Evolutionary conservation across 331 rosid genomes (phyloP).

Genomic region (Ulmus americana): DNA sequence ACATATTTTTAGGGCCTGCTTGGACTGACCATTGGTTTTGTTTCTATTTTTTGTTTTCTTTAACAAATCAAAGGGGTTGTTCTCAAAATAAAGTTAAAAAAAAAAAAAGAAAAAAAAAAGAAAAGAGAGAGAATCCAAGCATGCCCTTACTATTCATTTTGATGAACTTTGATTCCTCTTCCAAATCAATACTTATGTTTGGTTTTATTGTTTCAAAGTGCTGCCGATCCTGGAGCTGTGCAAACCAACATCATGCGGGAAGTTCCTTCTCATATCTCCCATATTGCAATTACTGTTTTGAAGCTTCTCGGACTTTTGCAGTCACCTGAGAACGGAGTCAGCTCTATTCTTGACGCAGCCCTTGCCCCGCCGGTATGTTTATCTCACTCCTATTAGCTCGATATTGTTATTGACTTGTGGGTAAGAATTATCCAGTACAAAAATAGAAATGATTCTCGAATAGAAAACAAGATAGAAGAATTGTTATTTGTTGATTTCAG

Average conservation of each 20-base stretch:
- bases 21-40: too few relatives aligned
- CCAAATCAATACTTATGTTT: not conserved
- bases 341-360: slow-evolving; percentile 68
- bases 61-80: too few relatives aligned
- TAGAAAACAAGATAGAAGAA: not conserved
- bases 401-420: not conserved
- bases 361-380: slow-evolving; percentile 67
- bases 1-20: too few relatives aligned
- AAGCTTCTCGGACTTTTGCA: slow-evolving; percentile 46
- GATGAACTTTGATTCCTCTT: too few relatives aligned
- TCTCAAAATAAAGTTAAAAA: too few relatives aligned
- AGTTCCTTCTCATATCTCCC: slow-evolving; percentile 53
- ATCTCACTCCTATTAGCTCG: not conserved
- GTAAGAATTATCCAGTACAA: too few relatives aligned
- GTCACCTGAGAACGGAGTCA: slow-evolving; percentile 52
- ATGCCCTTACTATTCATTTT: too few relatives aligned
- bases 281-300: slow-evolving; percentile 36
- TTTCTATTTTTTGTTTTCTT: too few relatives aligned
- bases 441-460: too few relatives aligned
- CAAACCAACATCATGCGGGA: slow-evolving; percentile 73
- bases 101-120: too few relatives aligned
- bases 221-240: slow-evolving; percentile 77
- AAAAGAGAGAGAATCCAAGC: too few relatives aligned
- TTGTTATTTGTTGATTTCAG: slow-evolving; percentile 37
- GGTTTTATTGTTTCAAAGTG: slow-evolving; percentile 38